phyloP scores from a whole-genome alignment of 768 basidiomycete species.

The Kwoniella heveanensis region DNA sequence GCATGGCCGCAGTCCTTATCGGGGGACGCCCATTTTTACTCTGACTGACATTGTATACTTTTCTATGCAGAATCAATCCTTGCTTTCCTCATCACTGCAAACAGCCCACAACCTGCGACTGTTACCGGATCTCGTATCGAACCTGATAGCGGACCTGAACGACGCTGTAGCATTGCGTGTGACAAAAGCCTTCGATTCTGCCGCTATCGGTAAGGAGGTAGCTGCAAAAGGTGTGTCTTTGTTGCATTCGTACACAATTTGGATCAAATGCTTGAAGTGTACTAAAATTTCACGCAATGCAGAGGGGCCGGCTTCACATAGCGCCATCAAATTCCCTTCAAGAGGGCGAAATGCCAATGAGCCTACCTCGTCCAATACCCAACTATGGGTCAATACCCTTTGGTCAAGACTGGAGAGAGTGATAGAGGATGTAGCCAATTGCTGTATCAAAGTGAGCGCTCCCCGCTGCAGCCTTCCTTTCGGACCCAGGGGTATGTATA shows the following conservation, averaged over 20 bases:
- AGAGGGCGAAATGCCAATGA: conserved; percentile 62
- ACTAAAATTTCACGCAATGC: background rate
- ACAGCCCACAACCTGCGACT: conserved; percentile 90
- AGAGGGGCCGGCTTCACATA: conserved; percentile 17
- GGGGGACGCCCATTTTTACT: background rate
- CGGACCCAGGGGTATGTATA: background rate
- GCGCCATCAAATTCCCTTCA: conserved; percentile 37
- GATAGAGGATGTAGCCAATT: conserved; percentile 83
- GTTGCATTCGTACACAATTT: too few species aligned
- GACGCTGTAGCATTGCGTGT: conserved; percentile 82
- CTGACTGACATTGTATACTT: background rate
- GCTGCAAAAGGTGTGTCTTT: conserved; percentile 67
- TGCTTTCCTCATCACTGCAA: conserved; percentile 90
- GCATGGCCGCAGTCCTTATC: background rate
- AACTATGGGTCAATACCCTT: conserved; percentile 78
- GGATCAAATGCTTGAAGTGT: too few species aligned
- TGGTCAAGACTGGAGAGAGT: conserved; percentile 80
- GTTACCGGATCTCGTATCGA: conserved; percentile 77
- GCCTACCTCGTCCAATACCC: conserved; percentile 82
- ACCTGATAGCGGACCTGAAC: conserved; percentile 74
- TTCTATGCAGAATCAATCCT: conserved; percentile 72
- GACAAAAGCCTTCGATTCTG: conserved; percentile 78
- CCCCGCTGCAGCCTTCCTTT: background rate
- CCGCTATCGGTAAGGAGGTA: conserved; percentile 81
- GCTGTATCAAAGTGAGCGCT: conserved; percentile 76